Evolutionary conservation across 2,329 filamentous ascomycete genomes (phyloP), one percentile per base, ranked within the genome.

Genomic region (Fusarium beomiforme): DNA sequence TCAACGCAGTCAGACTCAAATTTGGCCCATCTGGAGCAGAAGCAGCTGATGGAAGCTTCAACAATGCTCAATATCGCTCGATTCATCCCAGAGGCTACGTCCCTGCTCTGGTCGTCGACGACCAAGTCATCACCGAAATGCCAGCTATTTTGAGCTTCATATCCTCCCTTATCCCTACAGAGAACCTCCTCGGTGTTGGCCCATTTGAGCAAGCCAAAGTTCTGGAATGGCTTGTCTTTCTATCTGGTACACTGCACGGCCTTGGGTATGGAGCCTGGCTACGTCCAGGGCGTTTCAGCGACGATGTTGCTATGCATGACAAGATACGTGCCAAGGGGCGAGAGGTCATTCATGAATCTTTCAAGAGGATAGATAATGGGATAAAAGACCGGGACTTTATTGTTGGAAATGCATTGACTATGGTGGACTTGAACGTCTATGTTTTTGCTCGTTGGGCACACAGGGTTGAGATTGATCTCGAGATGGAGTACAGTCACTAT

Each of bases 91-190:
- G 55, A 7, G 79, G 77, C 21, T 78, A 74, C 16, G 79, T 82
- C 1, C 80, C 81, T 1, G 75, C 72, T 2, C 69, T 83, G 21
- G 46, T 57, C 7, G 68, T 81, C 29, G 75, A 76, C n/a, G 62
- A 66, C 12, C 69, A 76, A 17, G 36, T 77, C 43, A 73, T 82
- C 41, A 81, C 78, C 3, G 81, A 82, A 54, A 69, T 78, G 54
- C 74, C 76, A 0, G 81, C 80, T 6, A 63, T 82, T 7, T 51
- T 81, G 2, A 78, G 59, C 14, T 81, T 79, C 69, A 76, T 81
- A 49, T 74, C 76, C 5, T 74, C 75, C 1, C 64, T 80, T 1
- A 42, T 75, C 1, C 75, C 74, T 0, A 24, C 71, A 0, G 24
- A 63, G 9, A 50, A 65, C 0, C 61, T 82, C 0, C 36, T 78